Evolutionary conservation across 345 rosid species (phyloP).

Genomic region (Isatis tinctoria): DNA sequence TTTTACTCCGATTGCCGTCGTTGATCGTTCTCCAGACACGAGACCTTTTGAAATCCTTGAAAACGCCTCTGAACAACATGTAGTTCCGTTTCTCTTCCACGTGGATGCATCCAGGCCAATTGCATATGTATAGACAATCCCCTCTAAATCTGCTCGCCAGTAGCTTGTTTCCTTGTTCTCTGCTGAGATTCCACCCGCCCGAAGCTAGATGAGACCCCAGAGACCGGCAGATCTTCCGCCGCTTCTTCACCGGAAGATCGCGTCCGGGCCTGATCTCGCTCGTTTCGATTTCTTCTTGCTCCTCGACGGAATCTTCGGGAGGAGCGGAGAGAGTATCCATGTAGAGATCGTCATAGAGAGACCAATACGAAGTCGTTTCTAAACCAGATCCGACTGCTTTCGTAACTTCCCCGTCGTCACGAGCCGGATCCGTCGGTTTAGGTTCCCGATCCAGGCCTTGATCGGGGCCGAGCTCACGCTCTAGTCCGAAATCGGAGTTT

Average conservation of each 20-base stretch:
- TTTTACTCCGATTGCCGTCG: slow-evolving; percentile 60
- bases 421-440: slow-evolving; percentile 16
- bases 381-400: slow-evolving; percentile 11
- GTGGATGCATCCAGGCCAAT: slow-evolving; percentile 95
- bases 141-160: slow-evolving; percentile 88
- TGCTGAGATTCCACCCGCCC: slow-evolving; percentile 67
- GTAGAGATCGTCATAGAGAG: slow-evolving; percentile 79
- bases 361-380: slow-evolving; percentile 50
- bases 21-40: slow-evolving; percentile 87
- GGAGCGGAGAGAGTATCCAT: slow-evolving; percentile 52
- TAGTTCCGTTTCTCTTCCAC: slow-evolving; percentile 75
- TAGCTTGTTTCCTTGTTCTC: slow-evolving; percentile 86
- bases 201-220: slow-evolving; percentile 67
- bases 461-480: slow-evolving; percentile 88
- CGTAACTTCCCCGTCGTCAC: background rate
- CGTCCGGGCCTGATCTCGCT: slow-evolving; percentile 27
- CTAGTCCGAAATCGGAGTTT: slow-evolving; percentile 90
- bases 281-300: slow-evolving; percentile 18
- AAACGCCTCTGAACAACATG: slow-evolving; percentile 88
- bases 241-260: slow-evolving; percentile 34
- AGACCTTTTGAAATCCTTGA: slow-evolving; percentile 78
- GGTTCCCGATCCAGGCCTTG: slow-evolving; percentile 22
- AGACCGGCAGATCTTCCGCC: slow-evolving; percentile 46
- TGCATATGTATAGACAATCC: slow-evolving; percentile 76
- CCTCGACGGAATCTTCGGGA: slow-evolving; percentile 28